phyloP scores from a whole-genome alignment of 192 early-diverging fungal species.

The Backusella mclennaniae region DNA sequence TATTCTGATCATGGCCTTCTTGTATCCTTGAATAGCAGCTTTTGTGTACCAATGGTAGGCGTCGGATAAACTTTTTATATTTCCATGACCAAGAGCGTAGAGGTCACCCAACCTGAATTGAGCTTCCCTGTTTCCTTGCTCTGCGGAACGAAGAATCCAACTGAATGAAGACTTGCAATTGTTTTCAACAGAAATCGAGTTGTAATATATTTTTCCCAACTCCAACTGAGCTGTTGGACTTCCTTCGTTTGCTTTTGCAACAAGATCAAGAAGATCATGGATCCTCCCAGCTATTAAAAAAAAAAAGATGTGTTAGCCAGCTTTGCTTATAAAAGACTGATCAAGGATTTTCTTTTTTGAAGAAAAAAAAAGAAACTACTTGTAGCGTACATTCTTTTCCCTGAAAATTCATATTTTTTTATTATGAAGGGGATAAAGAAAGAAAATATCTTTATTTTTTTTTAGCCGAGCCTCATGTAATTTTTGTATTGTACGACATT shows the following conservation, averaged over 20 bases:
- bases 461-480: not conserved
- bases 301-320: not conserved
- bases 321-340: not conserved
- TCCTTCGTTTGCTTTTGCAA: not conserved
- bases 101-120: not conserved
- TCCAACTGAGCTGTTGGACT: not conserved
- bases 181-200: not conserved
- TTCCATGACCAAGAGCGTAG: not conserved
- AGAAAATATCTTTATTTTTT: not conserved
- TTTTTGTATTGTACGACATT: not conserved
- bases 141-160: not conserved
- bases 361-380: not conserved
- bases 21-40: not conserved
- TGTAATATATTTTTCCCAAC: not conserved
- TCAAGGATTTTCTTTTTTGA: not conserved
- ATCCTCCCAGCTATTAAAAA: not conserved
- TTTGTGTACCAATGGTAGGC: not conserved
- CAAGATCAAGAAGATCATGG: not conserved
- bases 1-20: not conserved
- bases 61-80: not conserved
- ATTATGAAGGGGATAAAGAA: not conserved
- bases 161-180: not conserved
- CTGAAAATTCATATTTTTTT: not conserved
- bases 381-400: not conserved
- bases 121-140: not conserved